Evolutionary conservation across 495 filamentous ascomycete species (phyloP), one percentile per base, ranked within the genome.

Genomic region (Lasiosphaeria miniovina): DNA sequence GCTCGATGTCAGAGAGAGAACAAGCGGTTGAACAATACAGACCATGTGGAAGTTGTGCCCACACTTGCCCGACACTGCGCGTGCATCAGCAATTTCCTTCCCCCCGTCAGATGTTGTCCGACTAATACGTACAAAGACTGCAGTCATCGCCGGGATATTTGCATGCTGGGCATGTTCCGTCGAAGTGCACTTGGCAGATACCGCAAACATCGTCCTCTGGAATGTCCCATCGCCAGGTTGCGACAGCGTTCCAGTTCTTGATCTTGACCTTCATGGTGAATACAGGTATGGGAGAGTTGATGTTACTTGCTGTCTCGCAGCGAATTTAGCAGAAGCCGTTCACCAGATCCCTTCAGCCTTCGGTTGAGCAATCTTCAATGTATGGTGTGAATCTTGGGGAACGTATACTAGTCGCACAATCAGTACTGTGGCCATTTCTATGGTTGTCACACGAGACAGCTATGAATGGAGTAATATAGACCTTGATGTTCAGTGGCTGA

Each of bases 31-130:
- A 33, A 33, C 4, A 49, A 52, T 36, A 46, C 79, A 57, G 71
- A 96, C 92, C 93, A 96, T 93, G 75, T 98, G 94, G 69, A 98
- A 98, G 50, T 91, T 94, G 70, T 99, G 95, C 10, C 90, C 92
- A 70, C 95, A 99, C 75, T 91, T 94, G 17, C 95, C 95, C 50
- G 90, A 90, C 49, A 97, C 95, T 98, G 62, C 3, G 35, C 11
- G 9, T 54, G 32, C 0, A 6, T 54, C 14, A 62, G 60, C 45
- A 45, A 58, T 36, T 38, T 24, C 33, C 38, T 31, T 46, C 45
- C 33, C 6, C 46, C 40, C 24, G 34, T 34, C 38, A 32, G n/a
- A 41, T 31, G 33, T 11, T n/a, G n/a, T 35, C 49, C 10, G 4
- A 0, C 12, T 38, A 48, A 52, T 50, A 79, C 90, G 74, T 77